These are phyloP conservation scores for Syzygium syzygioides DNA, from an alignment of 441 rosid genomes.

Conservation along the genomic window DNA sequence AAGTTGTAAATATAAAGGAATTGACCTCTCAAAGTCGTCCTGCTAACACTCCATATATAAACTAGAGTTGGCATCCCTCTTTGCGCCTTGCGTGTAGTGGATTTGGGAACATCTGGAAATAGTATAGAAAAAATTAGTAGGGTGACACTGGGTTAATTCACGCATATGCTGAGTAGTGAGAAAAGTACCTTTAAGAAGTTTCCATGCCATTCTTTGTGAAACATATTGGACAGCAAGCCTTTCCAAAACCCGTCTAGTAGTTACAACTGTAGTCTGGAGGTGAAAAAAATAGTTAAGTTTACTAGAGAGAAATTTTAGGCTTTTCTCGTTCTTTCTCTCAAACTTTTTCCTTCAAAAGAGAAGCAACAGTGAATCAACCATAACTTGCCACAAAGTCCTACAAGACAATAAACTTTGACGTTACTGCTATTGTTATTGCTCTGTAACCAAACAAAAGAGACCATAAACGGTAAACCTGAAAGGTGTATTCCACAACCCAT, in stretches of 20 bases:
- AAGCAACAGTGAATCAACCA: background rate
- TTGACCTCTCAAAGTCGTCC: slow-evolving; percentile 87
- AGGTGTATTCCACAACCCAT: background rate
- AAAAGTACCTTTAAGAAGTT: slow-evolving; percentile 80
- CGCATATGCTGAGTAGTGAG: background rate
- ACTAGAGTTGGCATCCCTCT: slow-evolving; percentile 65
- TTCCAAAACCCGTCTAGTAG: slow-evolving; percentile 83
- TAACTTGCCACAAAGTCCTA: background rate
- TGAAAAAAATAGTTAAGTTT: slow-evolving; percentile 8
- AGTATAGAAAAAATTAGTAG: background rate
- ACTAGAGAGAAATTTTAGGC: background rate
- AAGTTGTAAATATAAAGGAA: background rate
- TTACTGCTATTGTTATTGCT: background rate
- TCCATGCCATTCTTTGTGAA: slow-evolving; percentile 93
- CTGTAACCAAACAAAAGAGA: background rate
- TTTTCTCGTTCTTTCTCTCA: background rate
- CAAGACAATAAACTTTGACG: background rate
- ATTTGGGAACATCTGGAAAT: slow-evolving; percentile 69
- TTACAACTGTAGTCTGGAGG: slow-evolving; percentile 73
- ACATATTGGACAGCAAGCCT: slow-evolving; percentile 76
- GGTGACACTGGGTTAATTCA: background rate
- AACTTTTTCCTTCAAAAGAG: background rate
- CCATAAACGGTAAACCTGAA: background rate
- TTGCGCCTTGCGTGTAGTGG: slow-evolving; percentile 71
- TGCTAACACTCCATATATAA: slow-evolving; percentile 63